Conservation (phyloP, 2,329 filamentous ascomycete species). For the Cladosporium sp. region DNA sequence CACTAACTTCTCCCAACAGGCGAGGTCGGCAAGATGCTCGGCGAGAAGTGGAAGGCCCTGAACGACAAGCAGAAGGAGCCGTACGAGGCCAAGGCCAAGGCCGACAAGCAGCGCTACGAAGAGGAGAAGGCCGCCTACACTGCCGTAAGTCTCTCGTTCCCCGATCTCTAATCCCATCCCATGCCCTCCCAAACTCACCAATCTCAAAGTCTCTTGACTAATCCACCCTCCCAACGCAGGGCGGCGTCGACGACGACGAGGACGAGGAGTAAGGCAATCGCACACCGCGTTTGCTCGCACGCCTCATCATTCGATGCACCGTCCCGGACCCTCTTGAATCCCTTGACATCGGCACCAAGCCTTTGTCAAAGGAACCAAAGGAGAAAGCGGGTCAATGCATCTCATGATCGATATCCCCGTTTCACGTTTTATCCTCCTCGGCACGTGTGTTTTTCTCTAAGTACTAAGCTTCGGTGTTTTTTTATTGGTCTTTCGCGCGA, state of each 20-base stretch:
- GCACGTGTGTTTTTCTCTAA: no score
- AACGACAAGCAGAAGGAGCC: constrained; percentile 87
- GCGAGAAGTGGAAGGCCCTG: constrained; percentile 97
- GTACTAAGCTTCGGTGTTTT: no score
- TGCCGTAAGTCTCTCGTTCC: constrained; percentile 51
- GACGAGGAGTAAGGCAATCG: constrained; percentile 26
- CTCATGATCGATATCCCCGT: no score
- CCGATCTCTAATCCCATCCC: background rate
- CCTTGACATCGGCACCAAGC: no score
- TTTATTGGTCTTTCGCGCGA: no score
- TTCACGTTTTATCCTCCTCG: no score
- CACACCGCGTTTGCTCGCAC: background rate
- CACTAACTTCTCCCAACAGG: constrained; percentile 45
- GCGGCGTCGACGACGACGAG: constrained; percentile 32
- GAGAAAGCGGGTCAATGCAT: no score
- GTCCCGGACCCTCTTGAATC: no score
- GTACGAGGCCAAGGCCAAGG: constrained; percentile 93
- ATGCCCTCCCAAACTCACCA: constrained; percentile 19
- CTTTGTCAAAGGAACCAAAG: no score
- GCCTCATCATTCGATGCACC: background rate
- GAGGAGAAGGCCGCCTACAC: constrained; percentile 95
- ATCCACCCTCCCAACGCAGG: no score
- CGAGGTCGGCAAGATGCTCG: constrained; percentile 96
- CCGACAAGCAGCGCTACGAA: constrained; percentile 99
- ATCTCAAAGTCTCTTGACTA: no score